Evolutionary conservation across 495 filamentous ascomycete species (phyloP), one percentile per base, ranked within the genome.

Genomic region (Niebla homalea): DNA sequence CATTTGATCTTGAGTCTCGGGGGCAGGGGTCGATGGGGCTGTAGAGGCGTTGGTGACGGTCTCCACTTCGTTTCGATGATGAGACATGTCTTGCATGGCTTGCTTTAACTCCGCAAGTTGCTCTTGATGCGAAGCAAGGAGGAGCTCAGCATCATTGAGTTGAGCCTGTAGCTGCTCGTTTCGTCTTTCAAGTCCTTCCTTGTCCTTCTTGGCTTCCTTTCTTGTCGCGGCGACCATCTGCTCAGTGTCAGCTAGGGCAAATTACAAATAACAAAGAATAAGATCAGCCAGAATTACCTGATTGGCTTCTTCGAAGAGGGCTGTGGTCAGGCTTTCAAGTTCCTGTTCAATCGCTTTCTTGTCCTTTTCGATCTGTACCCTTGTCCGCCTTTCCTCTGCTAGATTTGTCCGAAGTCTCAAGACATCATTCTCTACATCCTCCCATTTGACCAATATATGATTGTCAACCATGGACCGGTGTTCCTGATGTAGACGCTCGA

Each of bases 301-400:
- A 63, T 98, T 95, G 29, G 92, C 92, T 71, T 97, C 90, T 62
- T 94, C 87, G 53, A 98, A 97, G 16, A 98, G 71, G 22, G 85
- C 87, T 4, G 87, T 77, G 11, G 93, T 96, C 46, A 97, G 68
- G 42, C 78, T 82, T 66, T 97, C 92, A 26, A 98, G 70, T 66
- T 98, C 92, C 52, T 76, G 73, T 54, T 89, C 85, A 39, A 87
- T 86, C 22, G 67, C 70, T 62, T 79, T 79, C 68, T 84, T 88
- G 21, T 80, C 80, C 62, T 80, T 82, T 62, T 88, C 85, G 23
- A 72, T 76, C 22, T 69, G 65, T 3, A 65, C 67, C 48, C 81
- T 72, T 57, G 75, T 71, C 36, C 67, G 69, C 45, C 67, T 72
- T 66, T 88, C 85, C 41, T 83, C 75, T 19, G 68, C 72, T 25